phyloP scores from a whole-genome alignment of 148 eudicot species.

The Chenopodium quinoa region DNA sequence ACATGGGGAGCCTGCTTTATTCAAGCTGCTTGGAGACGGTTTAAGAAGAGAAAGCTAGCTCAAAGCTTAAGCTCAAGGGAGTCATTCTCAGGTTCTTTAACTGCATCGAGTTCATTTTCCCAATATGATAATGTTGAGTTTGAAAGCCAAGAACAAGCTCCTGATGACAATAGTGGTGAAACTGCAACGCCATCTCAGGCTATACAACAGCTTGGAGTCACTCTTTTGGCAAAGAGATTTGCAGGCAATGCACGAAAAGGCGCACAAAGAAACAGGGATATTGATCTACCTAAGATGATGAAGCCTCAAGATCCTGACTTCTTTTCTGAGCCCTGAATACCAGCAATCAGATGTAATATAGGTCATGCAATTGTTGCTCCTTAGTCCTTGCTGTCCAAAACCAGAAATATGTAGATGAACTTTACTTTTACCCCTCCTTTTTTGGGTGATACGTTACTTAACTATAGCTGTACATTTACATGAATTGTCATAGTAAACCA shows the following conservation, averaged over 20 bases:
- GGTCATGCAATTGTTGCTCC: background rate
- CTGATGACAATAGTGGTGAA: constrained; percentile 12
- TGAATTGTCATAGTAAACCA: constrained; percentile 19
- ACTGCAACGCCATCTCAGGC: constrained; percentile 42
- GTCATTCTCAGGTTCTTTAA: constrained; percentile 47
- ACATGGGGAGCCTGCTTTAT: constrained; percentile 89
- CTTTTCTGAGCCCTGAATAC: constrained; percentile 61
- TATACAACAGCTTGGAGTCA: constrained; percentile 52
- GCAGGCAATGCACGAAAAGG: constrained; percentile 82
- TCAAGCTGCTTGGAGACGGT: constrained; percentile 83
- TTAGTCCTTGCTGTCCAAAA: background rate
- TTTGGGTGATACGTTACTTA: background rate
- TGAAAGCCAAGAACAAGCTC: constrained; percentile 30
- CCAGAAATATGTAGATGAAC: constrained; percentile 1
- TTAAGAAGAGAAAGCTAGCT: constrained; percentile 58
- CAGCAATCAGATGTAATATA: constrained; percentile 8
- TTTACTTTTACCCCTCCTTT: background rate
- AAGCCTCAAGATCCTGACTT: constrained; percentile 94
- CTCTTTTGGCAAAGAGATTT: constrained; percentile 69
- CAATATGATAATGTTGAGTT: constrained; percentile 26
- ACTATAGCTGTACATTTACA: constrained; percentile 26
- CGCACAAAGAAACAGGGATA: constrained; percentile 49
- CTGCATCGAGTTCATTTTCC: constrained; percentile 15
- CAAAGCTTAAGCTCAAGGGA: constrained; percentile 49
- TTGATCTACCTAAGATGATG: constrained; percentile 50